Percentiles rank a stretch among this genome's conserved stretches.
phyloP scores from a whole-genome alignment of 2,329 filamentous ascomycete species.

The Botrytis paeoniae region DNA sequence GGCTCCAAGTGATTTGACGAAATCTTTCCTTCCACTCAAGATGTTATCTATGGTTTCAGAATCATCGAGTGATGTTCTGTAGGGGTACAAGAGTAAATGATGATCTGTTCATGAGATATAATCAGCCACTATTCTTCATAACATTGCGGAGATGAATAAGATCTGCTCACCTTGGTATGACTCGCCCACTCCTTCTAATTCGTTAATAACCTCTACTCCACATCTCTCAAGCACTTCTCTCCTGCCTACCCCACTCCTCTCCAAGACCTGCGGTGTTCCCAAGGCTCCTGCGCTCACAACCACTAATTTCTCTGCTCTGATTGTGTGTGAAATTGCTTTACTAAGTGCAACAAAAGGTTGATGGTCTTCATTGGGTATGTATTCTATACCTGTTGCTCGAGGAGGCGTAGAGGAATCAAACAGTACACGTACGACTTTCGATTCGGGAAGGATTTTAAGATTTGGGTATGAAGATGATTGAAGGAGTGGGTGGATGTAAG shows the following conservation, averaged over 20 bases:
- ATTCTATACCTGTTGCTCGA: conserved; percentile 57
- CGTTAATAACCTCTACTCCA: conserved; percentile 46
- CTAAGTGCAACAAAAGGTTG: conserved; percentile 37
- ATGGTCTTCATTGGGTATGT: conserved; percentile 48
- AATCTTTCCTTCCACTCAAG: conserved; percentile 47
- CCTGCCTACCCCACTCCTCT: conserved; percentile 60
- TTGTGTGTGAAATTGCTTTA: conserved; percentile 36
- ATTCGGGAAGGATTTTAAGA: conserved; percentile 56
- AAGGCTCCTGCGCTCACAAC: conserved; percentile 43
- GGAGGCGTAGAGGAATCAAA: conserved; percentile 48
- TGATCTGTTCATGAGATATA: conserved; percentile 40
- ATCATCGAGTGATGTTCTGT: conserved; percentile 45
- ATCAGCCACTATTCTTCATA: background rate
- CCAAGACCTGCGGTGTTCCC: conserved; percentile 48
- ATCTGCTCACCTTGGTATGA: conserved; percentile 45
- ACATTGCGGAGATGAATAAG: background rate
- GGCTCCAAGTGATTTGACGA: conserved; percentile 45
- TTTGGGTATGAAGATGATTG: conserved; percentile 51
- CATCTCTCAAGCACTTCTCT: conserved; percentile 47
- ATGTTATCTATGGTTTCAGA: conserved; percentile 54
- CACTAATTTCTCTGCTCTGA: conserved; percentile 55
- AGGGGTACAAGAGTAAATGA: conserved; percentile 52
- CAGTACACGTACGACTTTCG: conserved; percentile 53
- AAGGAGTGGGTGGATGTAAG: conserved; percentile 53
- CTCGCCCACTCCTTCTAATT: conserved; percentile 52